These are phyloP conservation scores for Allium fistulosum DNA, from an alignment of 106 monocot species.

Conservation along the genomic window DNA sequence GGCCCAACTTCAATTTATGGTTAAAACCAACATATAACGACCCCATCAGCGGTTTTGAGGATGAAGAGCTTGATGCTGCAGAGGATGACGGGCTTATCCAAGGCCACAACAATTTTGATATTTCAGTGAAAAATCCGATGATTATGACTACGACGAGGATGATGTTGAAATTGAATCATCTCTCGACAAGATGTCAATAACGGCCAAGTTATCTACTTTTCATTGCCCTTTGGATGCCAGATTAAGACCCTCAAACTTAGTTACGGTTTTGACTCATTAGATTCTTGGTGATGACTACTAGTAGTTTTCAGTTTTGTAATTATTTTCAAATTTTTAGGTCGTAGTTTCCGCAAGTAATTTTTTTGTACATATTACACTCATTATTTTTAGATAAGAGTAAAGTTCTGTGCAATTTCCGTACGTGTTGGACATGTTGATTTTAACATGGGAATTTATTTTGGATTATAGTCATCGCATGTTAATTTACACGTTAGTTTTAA, in stretches of 20 bases:
- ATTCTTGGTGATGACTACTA: too few relatives aligned
- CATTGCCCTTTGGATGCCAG: conserved; percentile 24
- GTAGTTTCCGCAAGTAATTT: too few relatives aligned
- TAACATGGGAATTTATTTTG: too few relatives aligned
- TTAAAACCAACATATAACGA: conserved; percentile 48
- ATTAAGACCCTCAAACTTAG: conserved; percentile 54
- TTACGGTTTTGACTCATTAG: too few relatives aligned
- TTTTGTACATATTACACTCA: too few relatives aligned
- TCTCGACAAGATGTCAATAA: conserved; percentile 86
- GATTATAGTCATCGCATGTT: too few relatives aligned
- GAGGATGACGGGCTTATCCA: conserved; percentile 8
- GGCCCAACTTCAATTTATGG: conserved; percentile 79
- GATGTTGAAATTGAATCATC: conserved; percentile 42
- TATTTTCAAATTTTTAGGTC: too few relatives aligned
- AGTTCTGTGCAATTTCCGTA: too few relatives aligned
- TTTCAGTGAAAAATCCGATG: not conserved
- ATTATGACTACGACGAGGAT: not conserved
- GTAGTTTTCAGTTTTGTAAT: too few relatives aligned
- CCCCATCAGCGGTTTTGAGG: conserved; percentile 24
- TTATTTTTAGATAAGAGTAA: too few relatives aligned
- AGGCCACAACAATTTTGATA: conserved; percentile 7
- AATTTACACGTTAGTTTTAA: too few relatives aligned
- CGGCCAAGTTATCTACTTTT: conserved; percentile 35
- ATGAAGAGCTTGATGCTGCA: conserved; percentile 28
- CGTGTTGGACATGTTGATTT: too few relatives aligned